These are phyloP conservation scores for Penicilliopsis zonata DNA, from an alignment of 495 filamentous ascomycete genomes.

Conservation along the genomic window DNA sequence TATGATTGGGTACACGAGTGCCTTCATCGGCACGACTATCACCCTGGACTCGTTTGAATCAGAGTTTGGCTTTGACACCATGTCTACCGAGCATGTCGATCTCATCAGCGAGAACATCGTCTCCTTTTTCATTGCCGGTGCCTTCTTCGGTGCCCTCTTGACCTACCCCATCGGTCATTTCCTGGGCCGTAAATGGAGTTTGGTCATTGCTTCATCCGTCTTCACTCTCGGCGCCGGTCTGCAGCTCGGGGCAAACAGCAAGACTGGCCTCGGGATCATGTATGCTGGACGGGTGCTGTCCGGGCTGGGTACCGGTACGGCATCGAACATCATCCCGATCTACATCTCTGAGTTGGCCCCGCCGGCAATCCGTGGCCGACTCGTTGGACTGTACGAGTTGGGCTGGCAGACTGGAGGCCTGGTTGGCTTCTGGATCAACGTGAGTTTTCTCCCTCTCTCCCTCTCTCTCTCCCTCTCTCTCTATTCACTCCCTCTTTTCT, in stretches of 20 bases:
- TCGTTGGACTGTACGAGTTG: conserved; percentile 66
- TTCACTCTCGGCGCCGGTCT: conserved; percentile 56
- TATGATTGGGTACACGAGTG: conserved; percentile 64
- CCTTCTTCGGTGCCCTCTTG: conserved; percentile 51
- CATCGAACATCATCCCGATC: conserved; percentile 63
- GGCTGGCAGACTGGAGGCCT: conserved; percentile 65
- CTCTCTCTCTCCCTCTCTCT: not conserved
- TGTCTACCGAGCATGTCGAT: conserved; percentile 25
- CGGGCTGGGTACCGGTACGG: conserved; percentile 66
- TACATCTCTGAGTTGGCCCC: conserved; percentile 74
- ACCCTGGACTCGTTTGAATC: conserved; percentile 48
- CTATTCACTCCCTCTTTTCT: not conserved
- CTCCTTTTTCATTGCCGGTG: conserved; percentile 55
- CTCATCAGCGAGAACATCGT: conserved; percentile 58
- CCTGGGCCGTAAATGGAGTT: conserved; percentile 40
- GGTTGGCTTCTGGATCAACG: conserved; percentile 65
- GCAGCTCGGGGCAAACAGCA: conserved; percentile 45
- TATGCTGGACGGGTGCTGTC: conserved; percentile 61
- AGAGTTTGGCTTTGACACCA: conserved; percentile 44
- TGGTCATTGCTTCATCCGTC: conserved; percentile 35
- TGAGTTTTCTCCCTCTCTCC: too few relatives aligned
- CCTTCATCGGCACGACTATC: conserved; percentile 65
- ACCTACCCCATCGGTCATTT: conserved; percentile 45
- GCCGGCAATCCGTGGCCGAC: conserved; percentile 66
- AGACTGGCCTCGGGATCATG: conserved; percentile 48